Base-by-base conservation (phyloP, 768 basidiomycete genomes). In the Naganishia onofrii region DNA sequence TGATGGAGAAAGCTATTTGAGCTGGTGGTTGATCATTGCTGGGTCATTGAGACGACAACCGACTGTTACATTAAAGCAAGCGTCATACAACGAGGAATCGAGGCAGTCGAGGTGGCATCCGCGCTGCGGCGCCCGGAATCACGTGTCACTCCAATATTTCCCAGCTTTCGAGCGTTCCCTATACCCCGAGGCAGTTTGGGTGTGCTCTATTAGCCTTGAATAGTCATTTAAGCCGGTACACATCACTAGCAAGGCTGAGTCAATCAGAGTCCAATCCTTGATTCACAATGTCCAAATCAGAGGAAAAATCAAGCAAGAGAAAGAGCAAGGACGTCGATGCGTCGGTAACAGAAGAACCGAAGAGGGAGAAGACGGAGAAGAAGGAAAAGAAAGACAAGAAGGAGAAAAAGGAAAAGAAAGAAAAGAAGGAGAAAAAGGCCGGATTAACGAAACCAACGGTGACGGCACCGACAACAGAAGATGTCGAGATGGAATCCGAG, bases 381-480 rank as follows among this genome's bases (percentile, higher is more conserved):
- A 48, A 69, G 46, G 29, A 46, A 32, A 71, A 57, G 48, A 21
- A 31, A 42, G 23, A 32, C 29, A 26, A 21, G 42, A 46, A 63
- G 26, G 23, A 63, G 42, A 63, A 46, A 10, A 26, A 29, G 42
- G 38, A 63, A 12, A 63, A 63, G 26, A 42, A 29, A 26, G 60
- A 63, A 48, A 75, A 74, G 63, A 65, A 69, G 34, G 42, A 51
- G 10, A 72, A 74, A 26, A 72, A 46, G 72, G 36, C 8, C 13
- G 38, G 29, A 44, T 1, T 55, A 36, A 71, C 76, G 46, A 67
- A 76, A 28, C 74, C 82, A 54, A 76, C 78, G 55, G 15, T 26
- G 17, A 34, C 29, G 3, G 54, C 23, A 17, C 23, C 54, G 1
- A 28, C 60, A 2, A 63, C 60, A 15, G 38, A 44, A 63, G 60